A percentile compares a stretch with the other conserved stretches of the same genome.
Evolutionary conservation across 1,139 yeast genomes (phyloP).

Genomic region (Scheffersomyces quercinus): DNA sequence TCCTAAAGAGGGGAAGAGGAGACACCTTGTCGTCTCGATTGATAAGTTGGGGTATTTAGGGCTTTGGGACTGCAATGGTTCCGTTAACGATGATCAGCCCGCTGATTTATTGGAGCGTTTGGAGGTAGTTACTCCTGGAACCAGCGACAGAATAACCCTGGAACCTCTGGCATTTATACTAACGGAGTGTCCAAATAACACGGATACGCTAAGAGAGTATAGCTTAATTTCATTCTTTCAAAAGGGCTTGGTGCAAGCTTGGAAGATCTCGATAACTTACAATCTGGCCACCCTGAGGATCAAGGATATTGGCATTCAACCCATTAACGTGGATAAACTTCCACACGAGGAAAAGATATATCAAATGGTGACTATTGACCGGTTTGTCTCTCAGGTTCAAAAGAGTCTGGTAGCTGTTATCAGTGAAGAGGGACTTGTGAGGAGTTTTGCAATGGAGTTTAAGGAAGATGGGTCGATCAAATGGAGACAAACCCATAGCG

Average conservation of each 20-base stretch:
- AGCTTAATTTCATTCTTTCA: constrained; percentile 30
- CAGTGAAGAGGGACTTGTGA: constrained; percentile 55
- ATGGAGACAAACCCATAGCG: constrained; percentile 53
- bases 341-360: constrained; percentile 34
- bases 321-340: constrained; percentile 8
- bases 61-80: constrained; percentile 63
- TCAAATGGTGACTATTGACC: constrained; percentile 63
- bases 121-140: constrained; percentile 10
- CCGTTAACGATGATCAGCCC: constrained; percentile 27
- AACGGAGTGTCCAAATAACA: constrained; percentile 15
- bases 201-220: constrained; percentile 13
- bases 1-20: constrained; percentile 18
- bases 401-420: constrained; percentile 61
- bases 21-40: constrained; percentile 48
- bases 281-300: constrained; percentile 4
- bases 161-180: constrained; percentile 31
- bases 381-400: constrained; percentile 38
- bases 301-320: constrained; percentile 15
- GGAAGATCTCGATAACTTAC: constrained; percentile 24
- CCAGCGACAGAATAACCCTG: constrained; percentile 5
- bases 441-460: constrained; percentile 31
- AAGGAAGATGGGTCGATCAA: neutral
- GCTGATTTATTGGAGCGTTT: constrained; percentile 25
- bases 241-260: constrained; percentile 24
- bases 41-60: constrained; percentile 56